phyloP scores from a whole-genome alignment of 2,329 filamentous ascomycete genomes.

The Paradendryphiella salina region DNA sequence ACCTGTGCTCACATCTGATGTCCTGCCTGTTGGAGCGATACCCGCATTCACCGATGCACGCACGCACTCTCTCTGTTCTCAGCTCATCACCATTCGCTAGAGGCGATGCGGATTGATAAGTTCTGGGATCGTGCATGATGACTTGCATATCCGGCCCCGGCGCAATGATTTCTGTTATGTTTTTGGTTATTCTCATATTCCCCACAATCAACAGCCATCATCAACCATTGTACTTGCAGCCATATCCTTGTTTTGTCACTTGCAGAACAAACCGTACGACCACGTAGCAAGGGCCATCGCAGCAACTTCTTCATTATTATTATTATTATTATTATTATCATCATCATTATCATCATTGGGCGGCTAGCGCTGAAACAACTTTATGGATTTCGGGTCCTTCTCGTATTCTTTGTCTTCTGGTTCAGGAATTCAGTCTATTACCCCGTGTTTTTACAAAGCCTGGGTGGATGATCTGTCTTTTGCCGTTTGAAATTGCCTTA shows the following conservation, averaged over 20 bases:
- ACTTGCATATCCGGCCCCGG: slow-evolving; percentile 11
- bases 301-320: not conserved
- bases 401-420: slow-evolving; percentile 9
- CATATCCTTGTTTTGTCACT: slow-evolving; percentile 6
- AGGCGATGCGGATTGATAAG: slow-evolving; percentile 6
- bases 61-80: not conserved
- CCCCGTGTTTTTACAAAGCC: not conserved
- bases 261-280: not conserved
- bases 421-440: slow-evolving; percentile 5
- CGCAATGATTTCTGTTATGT: slow-evolving; percentile 6
- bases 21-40: slow-evolving; percentile 1
- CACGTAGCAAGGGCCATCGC: not conserved
- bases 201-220: not conserved
- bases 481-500: not conserved
- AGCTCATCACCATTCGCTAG: slow-evolving; percentile 4
- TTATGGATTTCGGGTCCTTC: slow-evolving; percentile 23
- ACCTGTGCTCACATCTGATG: not conserved
- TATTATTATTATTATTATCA: slow-evolving; percentile 12
- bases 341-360: slow-evolving; percentile 29
- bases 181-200: slow-evolving; percentile 2
- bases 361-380: slow-evolving; percentile 33
- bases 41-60: slow-evolving; percentile 4
- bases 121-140: slow-evolving; percentile 13
- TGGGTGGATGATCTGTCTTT: not conserved
- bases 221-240: not conserved